Evolutionary conservation across 2,329 filamentous ascomycete species (phyloP), one percentile per base, ranked within the genome.

Genomic region (Keithomyces neogunnii): DNA sequence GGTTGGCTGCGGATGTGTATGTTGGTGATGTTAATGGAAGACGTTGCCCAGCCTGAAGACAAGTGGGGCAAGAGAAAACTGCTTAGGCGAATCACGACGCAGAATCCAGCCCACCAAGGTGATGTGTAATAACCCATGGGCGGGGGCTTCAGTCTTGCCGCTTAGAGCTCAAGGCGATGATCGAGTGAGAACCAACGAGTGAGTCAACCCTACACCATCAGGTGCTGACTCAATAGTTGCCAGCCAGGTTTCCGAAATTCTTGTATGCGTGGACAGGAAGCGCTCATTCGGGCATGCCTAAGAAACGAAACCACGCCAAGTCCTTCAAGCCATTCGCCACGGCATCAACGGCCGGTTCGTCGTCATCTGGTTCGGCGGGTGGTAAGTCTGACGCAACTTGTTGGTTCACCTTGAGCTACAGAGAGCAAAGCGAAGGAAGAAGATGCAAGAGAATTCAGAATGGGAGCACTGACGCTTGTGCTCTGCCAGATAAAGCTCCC

Each of bases 271-370:
- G 19, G 46, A 48, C 45, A 44, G 52, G 32, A 38, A 46, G 8
- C 45, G 54, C 50, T 57, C 49, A 49, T 50, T 48, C 52, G 63
- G 69, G 66, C 55, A 85, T 85, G 81, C 78, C 81, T 67, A 84
- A 83, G 73, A 84, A 83, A 74, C 73, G 78, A 66, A 75, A 78
- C 51, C 71, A 75, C 58, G 60, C 67, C 59, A 72, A 71, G 61
- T 80, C 77, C 60, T 78, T 80, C 57, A 84, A 83, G 65, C 80
- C 80, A 57, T 74, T 69, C 59, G 76, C 75, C 54, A 77, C 78
- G 59, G 73, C 78, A 57, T 72, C 75, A 50, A 74, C 74, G 53
- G 54, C 30, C 36, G 38, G n/a, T 9, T 42, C 47, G 48, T 55
- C 60, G 47, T 53, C 67, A 33, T 55, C 65, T 49, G 59, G 56